These are phyloP conservation scores for Halteria grandinella DNA, from an alignment of 73 alveolate species.

Conservation along the genomic window DNA sequence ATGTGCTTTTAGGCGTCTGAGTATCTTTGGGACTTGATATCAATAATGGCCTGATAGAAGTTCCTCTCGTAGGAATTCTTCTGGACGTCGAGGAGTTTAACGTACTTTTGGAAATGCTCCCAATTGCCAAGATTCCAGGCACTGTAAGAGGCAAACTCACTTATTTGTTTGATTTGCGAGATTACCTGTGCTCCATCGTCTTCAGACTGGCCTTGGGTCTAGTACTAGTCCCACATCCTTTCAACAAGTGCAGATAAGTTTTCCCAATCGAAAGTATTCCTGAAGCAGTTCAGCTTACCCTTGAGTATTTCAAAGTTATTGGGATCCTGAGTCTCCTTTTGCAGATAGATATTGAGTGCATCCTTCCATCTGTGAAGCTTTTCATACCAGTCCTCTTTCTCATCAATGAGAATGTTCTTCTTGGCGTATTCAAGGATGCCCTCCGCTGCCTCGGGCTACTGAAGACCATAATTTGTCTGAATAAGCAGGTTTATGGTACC, in stretches of 20 bases:
- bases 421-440: slow-evolving; percentile 92
- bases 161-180: slow-evolving; percentile 52
- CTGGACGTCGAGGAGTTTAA: slow-evolving; percentile 79
- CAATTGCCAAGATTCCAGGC: slow-evolving; percentile 95
- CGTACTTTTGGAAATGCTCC: slow-evolving; percentile 92
- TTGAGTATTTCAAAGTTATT: slow-evolving; percentile 71
- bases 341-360: slow-evolving; percentile 87
- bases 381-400: slow-evolving; percentile 89
- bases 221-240: slow-evolving; percentile 71
- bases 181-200: slow-evolving; percentile 50
- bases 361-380: slow-evolving; percentile 94
- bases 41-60: slow-evolving; percentile 92
- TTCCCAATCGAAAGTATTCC: slow-evolving; percentile 97
- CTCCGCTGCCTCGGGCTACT: slow-evolving; percentile 96
- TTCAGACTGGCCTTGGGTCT: neutral
- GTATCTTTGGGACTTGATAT: slow-evolving; percentile 83
- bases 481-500: slow-evolving; percentile 81
- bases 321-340: slow-evolving; percentile 74
- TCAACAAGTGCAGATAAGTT: slow-evolving; percentile 79
- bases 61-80: slow-evolving; percentile 85
- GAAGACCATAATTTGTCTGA: slow-evolving; percentile 85
- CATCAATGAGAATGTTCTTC: slow-evolving; percentile 64
- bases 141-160: slow-evolving; percentile 85
- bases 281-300: slow-evolving; percentile 91
- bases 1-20: slow-evolving; percentile 87